Evolutionary conservation across 23 red algal genomes (phyloP).

Genomic region (Gracilaria caudata): DNA sequence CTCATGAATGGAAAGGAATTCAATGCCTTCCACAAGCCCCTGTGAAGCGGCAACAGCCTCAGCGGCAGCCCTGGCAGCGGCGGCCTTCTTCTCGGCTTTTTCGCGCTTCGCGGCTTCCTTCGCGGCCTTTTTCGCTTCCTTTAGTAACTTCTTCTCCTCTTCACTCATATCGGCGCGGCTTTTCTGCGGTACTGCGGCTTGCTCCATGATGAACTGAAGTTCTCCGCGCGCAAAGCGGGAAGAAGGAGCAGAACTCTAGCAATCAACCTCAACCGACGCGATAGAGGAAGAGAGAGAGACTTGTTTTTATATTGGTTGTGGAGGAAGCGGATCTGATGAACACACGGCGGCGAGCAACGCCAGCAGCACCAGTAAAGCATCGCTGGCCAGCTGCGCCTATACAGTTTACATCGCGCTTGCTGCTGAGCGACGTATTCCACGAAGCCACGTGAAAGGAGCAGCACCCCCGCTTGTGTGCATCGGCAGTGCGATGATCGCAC

Average conservation of each 20-base stretch:
- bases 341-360: neutral
- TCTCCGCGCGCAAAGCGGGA: neutral
- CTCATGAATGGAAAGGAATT: constrained; percentile 20
- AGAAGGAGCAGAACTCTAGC: neutral
- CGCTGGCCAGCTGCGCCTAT: neutral
- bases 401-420: neutral
- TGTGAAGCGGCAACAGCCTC: constrained; percentile 35
- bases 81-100: constrained; percentile 62
- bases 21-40: constrained; percentile 40
- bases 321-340: too few relatives aligned
- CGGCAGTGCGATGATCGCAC: neutral
- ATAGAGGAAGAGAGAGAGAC: too few relatives aligned
- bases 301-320: too few relatives aligned
- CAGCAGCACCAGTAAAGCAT: neutral
- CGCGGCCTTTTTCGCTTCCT: constrained; percentile 61
- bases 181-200: constrained; percentile 6
- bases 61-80: constrained; percentile 48
- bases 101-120: constrained; percentile 67
- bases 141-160: constrained; percentile 66
- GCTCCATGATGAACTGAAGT: neutral
- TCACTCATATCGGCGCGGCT: constrained; percentile 76
- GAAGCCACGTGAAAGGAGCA: too few relatives aligned
- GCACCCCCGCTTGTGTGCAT: neutral
- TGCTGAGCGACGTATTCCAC: neutral
- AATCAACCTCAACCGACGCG: too few relatives aligned